Evolutionary conservation across 2,329 filamentous ascomycete genomes (phyloP).

Genomic region (Xylaria sp.): DNA sequence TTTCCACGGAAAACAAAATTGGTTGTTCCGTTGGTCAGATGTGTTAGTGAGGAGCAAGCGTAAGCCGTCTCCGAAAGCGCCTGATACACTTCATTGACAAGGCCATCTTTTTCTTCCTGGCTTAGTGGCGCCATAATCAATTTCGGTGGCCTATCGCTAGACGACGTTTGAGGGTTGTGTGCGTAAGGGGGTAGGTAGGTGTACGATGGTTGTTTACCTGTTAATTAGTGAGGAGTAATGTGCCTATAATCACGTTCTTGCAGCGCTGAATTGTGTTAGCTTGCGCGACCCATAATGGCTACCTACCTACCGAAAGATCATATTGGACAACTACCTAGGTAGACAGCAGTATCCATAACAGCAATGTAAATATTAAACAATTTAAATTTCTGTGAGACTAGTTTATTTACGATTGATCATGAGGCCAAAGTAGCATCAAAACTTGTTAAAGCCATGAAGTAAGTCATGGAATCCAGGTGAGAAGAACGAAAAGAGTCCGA

Average conservation of each 20-base stretch:
- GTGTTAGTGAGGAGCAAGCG: constrained; percentile 49
- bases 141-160: background rate
- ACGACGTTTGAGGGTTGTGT: background rate
- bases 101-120: constrained; percentile 4
- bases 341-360: constrained; percentile 36
- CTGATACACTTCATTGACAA: constrained; percentile 11
- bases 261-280: background rate
- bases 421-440: no score
- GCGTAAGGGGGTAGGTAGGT: background rate
- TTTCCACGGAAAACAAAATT: constrained; percentile 56
- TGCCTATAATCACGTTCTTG: background rate
- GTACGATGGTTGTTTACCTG: no score
- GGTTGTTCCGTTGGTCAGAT: constrained; percentile 53
- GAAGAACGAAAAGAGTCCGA: no score
- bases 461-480: no score
- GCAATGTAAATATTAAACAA: background rate
- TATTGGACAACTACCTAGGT: background rate
- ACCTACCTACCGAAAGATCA: background rate
- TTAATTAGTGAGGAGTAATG: background rate
- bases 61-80: constrained; percentile 40
- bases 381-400: no score
- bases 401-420: no score
- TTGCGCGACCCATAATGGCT: background rate
- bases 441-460: no score
- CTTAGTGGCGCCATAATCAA: constrained; percentile 13